A percentile compares a stretch with the other conserved stretches of the same genome.
phyloP scores from a whole-genome alignment of 179 eudicot species.

The Spinacia oleracea region DNA sequence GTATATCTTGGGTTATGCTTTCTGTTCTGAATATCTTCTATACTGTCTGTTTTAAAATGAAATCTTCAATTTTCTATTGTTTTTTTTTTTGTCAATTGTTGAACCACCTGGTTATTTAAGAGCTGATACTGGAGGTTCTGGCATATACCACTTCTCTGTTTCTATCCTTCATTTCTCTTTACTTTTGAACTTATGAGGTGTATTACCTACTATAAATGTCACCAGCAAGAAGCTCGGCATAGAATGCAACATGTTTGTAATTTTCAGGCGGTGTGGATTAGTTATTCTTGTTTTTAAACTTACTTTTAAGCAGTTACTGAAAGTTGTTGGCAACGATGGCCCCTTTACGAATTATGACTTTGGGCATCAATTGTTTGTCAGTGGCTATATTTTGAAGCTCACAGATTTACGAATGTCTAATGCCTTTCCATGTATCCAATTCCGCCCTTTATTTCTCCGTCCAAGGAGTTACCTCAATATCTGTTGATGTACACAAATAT shows the following conservation, averaged over 20 bases:
- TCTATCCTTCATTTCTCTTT: neutral
- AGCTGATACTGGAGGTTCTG: neutral
- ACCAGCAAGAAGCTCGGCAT: neutral
- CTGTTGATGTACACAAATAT: slow-evolving; percentile 95
- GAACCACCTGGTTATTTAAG: neutral
- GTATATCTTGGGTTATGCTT: neutral
- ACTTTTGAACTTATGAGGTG: neutral
- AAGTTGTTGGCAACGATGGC: neutral
- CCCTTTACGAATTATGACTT: too few relatives aligned
- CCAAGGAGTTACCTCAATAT: slow-evolving; percentile 92
- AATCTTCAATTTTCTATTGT: neutral
- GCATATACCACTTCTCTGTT: neutral
- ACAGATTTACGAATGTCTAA: neutral
- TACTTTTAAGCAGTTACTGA: too few relatives aligned
- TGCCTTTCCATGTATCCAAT: slow-evolving; percentile 65
- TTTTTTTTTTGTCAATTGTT: too few relatives aligned
- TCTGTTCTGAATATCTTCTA: neutral
- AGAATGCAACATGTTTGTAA: too few relatives aligned
- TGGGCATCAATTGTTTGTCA: slow-evolving; percentile 3
- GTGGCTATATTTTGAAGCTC: slow-evolving; percentile 8
- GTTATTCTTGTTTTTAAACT: too few relatives aligned
- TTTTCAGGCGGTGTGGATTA: too few relatives aligned
- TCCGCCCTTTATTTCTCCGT: slow-evolving; percentile 86
- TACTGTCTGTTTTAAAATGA: neutral
- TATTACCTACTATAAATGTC: neutral